These are phyloP conservation scores for Ampelomyces quisqualis DNA, from an alignment of 2,329 filamentous ascomycete genomes.

Conservation along the genomic window DNA sequence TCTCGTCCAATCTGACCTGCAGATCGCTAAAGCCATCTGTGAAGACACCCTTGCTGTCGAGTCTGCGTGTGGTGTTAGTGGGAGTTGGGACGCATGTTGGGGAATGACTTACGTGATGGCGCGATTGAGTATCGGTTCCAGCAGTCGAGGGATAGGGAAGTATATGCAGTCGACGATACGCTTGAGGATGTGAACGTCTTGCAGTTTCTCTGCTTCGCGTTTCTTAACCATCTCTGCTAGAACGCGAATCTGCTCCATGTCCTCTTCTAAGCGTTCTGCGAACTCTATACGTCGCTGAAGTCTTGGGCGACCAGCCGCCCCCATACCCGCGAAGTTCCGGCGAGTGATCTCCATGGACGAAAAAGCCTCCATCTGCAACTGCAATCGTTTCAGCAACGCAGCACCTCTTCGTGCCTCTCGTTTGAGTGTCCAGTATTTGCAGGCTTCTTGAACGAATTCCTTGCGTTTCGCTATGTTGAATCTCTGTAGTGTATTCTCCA, in stretches of 20 bases:
- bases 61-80: slow-evolving; percentile 17
- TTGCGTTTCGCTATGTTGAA: slow-evolving; percentile 86
- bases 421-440: slow-evolving; percentile 97
- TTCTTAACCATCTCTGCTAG: slow-evolving; percentile 71
- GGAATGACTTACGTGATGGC: slow-evolving; percentile 72
- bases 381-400: slow-evolving; percentile 85
- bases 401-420: slow-evolving; percentile 89
- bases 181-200: slow-evolving; percentile 72
- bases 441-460: slow-evolving; percentile 88
- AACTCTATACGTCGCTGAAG: slow-evolving; percentile 85
- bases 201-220: slow-evolving; percentile 75
- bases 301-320: slow-evolving; percentile 74
- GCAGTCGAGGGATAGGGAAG: slow-evolving; percentile 78
- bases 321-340: slow-evolving; percentile 94
- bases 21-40: slow-evolving; percentile 55
- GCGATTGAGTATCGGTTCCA: slow-evolving; percentile 77
- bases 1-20: slow-evolving; percentile 55
- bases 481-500: slow-evolving; percentile 77
- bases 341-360: slow-evolving; percentile 96
- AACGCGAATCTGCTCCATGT: slow-evolving; percentile 73
- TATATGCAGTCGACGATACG: slow-evolving; percentile 86
- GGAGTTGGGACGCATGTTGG: not conserved
- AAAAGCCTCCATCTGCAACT: slow-evolving; percentile 93
- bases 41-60: slow-evolving; percentile 57
- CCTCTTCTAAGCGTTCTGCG: slow-evolving; percentile 70